These are phyloP conservation scores for Sisymbrium irio DNA, from an alignment of 345 rosid genomes.

Conservation along the genomic window DNA sequence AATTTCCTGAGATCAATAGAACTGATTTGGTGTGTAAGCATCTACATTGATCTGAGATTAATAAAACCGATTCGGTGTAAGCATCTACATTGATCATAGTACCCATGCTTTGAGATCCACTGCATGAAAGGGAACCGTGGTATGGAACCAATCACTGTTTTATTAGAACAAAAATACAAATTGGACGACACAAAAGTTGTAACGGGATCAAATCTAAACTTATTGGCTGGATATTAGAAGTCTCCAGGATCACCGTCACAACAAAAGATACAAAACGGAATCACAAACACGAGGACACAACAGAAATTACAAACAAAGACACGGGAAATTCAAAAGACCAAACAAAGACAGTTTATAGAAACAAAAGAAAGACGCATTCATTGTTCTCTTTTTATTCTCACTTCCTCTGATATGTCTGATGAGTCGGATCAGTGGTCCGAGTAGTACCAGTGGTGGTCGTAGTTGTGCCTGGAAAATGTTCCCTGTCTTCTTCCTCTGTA, in stretches of 20 bases:
- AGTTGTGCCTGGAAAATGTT: constrained; percentile 13
- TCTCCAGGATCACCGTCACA: constrained; percentile 31
- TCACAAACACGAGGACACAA: constrained; percentile 8
- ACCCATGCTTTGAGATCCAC: not conserved
- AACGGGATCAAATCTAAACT: constrained; percentile 15
- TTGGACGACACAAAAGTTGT: not conserved
- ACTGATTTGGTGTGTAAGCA: not conserved
- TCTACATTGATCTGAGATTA: not conserved
- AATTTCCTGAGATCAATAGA: not conserved
- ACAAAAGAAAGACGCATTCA: not conserved
- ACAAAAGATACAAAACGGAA: not conserved
- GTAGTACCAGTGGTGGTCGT: constrained; percentile 21
- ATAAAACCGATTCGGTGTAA: not conserved
- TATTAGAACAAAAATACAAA: not conserved
- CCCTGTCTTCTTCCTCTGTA: constrained; percentile 24
- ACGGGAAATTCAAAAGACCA: not conserved
- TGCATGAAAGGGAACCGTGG: not conserved
- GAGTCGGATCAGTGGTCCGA: constrained; percentile 23
- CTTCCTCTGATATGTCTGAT: constrained; percentile 33
- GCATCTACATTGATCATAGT: not conserved
- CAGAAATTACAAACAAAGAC: not conserved
- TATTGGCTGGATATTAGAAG: constrained; percentile 29
- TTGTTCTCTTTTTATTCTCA: not conserved
- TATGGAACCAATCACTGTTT: not conserved
- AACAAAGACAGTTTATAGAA: not conserved